A percentile compares a stretch with the other conserved stretches of the same genome.
These are phyloP conservation scores for Plasmodiophora brassicae DNA, from an alignment of 208 protist species.

Conservation along the genomic window DNA sequence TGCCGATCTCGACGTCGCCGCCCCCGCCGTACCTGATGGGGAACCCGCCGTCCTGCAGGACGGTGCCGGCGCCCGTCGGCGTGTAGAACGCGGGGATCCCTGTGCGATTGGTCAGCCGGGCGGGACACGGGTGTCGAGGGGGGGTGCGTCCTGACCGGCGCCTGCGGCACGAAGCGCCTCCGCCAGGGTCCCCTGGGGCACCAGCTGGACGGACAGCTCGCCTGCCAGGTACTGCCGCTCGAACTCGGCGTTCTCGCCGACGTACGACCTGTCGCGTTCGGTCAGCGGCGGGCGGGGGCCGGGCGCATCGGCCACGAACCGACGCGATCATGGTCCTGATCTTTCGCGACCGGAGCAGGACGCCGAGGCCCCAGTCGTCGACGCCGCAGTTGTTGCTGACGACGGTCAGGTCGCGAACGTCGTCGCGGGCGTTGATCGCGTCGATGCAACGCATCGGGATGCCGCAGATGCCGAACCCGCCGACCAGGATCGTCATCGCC, in stretches of 20 bases:
- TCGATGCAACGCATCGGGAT: constrained; percentile 82
- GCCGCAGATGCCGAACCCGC: constrained; percentile 89
- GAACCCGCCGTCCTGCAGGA: constrained; percentile 61
- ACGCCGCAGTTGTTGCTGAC: constrained; percentile 88
- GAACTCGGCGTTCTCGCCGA: constrained; percentile 85
- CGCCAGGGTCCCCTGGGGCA: constrained; percentile 87
- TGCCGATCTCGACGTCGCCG: constrained; percentile 53
- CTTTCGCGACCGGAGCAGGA: constrained; percentile 76
- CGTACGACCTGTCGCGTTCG: constrained; percentile 72
- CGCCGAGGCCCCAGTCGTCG: constrained; percentile 84
- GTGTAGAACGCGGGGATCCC: constrained; percentile 95
- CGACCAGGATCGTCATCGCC: constrained; percentile 64
- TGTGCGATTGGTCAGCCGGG: too few relatives aligned
- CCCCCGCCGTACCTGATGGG: constrained; percentile 78
- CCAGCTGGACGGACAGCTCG: constrained; percentile 89
- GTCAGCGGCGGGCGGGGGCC: too few relatives aligned
- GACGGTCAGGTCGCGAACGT: constrained; percentile 78
- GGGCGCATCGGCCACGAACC: too few relatives aligned
- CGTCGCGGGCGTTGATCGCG: constrained; percentile 73
- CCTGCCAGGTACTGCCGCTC: constrained; percentile 83
- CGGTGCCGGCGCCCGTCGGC: constrained; percentile 82
- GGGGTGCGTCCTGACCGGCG: too few relatives aligned
- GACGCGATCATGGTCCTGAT: constrained; percentile 78
- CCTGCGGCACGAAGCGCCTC: constrained; percentile 85
- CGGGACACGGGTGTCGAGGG: too few relatives aligned